A percentile compares a stretch with the other conserved stretches of the same genome.
Conservation (phyloP, 768 basidiomycete genomes). For the Amylocystis lapponica region DNA sequence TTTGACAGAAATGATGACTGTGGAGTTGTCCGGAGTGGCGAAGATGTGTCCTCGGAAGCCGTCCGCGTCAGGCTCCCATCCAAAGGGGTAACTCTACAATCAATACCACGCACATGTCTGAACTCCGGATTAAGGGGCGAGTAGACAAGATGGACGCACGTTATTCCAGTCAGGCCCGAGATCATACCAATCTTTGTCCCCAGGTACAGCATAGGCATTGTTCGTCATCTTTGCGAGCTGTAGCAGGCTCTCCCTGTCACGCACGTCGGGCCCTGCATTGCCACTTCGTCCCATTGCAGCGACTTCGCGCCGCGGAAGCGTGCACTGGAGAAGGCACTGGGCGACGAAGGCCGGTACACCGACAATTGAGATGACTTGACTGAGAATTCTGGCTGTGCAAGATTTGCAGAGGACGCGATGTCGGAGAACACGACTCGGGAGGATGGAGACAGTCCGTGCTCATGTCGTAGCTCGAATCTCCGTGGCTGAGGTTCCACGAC, state of each 20-base stretch:
- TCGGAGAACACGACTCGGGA: constrained; percentile 59
- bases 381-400: constrained; percentile 30
- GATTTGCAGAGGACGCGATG: constrained; percentile 26
- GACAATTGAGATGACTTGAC: constrained; percentile 34
- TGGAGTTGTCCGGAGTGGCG: constrained; percentile 75
- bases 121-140: neutral
- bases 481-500: too few relatives aligned
- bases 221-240: constrained; percentile 85
- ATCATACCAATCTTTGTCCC: constrained; percentile 65
- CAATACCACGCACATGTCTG: neutral
- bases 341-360: constrained; percentile 44
- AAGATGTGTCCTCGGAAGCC: constrained; percentile 92
- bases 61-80: constrained; percentile 88
- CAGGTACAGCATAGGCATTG: constrained; percentile 65
- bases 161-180: constrained; percentile 56
- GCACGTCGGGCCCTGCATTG: constrained; percentile 66
- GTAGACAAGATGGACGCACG: constrained; percentile 29
- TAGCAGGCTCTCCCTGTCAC: constrained; percentile 64
- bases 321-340: constrained; percentile 26
- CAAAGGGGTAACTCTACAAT: constrained; percentile 63
- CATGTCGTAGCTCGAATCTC: constrained; percentile 63
- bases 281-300: constrained; percentile 57
- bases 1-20: constrained; percentile 84
- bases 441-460: constrained; percentile 48
- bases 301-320: constrained; percentile 32